These are phyloP conservation scores for Curvularia sp. DNA, from an alignment of 2,329 filamentous ascomycete genomes.

Conservation along the genomic window DNA sequence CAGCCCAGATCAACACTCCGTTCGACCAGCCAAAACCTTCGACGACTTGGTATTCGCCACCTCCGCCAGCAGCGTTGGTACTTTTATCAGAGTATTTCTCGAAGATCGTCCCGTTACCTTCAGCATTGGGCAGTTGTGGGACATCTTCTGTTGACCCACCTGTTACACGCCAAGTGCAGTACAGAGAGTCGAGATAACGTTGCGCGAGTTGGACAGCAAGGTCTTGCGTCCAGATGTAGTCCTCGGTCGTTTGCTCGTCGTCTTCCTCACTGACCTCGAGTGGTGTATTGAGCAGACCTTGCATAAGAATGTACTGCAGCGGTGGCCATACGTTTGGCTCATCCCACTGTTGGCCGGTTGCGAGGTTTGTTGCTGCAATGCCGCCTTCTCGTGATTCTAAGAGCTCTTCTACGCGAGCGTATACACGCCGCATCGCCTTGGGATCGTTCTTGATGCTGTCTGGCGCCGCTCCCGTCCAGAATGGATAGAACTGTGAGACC, in stretches of 20 bases:
- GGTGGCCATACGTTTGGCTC: constrained; percentile 75
- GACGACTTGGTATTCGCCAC: constrained; percentile 73
- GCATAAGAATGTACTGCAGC: constrained; percentile 69
- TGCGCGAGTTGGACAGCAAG: constrained; percentile 68
- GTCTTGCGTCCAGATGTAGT: constrained; percentile 62
- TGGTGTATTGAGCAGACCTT: constrained; percentile 67
- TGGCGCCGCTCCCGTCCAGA: constrained; percentile 72
- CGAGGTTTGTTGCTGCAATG: constrained; percentile 68
- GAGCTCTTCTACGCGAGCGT: constrained; percentile 60
- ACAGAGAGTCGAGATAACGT: constrained; percentile 71
- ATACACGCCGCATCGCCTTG: constrained; percentile 63
- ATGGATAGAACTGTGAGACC: constrained; percentile 69
- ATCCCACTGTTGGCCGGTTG: constrained; percentile 72
- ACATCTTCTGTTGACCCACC: constrained; percentile 63
- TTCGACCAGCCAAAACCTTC: constrained; percentile 77
- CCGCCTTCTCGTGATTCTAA: constrained; percentile 63
- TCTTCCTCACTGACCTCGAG: constrained; percentile 63
- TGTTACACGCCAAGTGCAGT: constrained; percentile 74
- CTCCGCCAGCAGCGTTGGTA: constrained; percentile 67
- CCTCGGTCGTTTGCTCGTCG: constrained; percentile 46
- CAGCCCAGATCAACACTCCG: constrained; percentile 71
- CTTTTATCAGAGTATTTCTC: constrained; percentile 71
- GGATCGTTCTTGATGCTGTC: constrained; percentile 65
- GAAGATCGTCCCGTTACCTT: constrained; percentile 70
- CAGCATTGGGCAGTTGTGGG: constrained; percentile 40